phyloP scores from a whole-genome alignment of 306 rosid genomes.

The Lathyrus oleraceus region DNA sequence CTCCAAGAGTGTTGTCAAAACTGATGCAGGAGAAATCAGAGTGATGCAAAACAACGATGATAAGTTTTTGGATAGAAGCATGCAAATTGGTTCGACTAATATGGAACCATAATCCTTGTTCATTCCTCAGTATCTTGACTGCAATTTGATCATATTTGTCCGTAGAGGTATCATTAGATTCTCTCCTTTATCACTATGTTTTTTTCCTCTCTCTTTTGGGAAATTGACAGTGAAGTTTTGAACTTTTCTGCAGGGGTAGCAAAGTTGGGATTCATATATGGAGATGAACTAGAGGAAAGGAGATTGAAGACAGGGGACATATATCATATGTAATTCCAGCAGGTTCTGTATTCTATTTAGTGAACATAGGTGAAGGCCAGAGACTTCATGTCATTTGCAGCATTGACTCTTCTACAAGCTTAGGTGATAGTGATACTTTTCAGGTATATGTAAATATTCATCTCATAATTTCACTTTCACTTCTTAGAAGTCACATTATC shows the following conservation, averaged over 20 bases:
- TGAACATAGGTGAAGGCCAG: conserved; percentile 65
- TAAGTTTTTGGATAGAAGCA: conserved; percentile 41
- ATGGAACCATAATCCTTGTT: conserved; percentile 86
- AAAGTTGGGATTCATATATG: conserved; percentile 67
- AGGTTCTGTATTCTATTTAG: conserved; percentile 78
- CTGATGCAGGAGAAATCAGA: conserved; percentile 80
- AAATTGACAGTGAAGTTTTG: neutral
- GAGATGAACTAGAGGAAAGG: conserved; percentile 66
- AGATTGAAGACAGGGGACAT: conserved; percentile 68
- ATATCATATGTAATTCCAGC: conserved; percentile 69
- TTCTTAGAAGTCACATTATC: no score
- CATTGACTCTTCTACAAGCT: conserved; percentile 62
- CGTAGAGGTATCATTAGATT: conserved; percentile 48
- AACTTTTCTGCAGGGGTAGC: conserved; percentile 68
- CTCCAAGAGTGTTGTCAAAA: conserved; percentile 50
- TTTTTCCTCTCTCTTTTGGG: no score
- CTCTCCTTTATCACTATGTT: neutral
- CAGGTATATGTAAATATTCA: conserved; percentile 45
- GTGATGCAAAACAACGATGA: conserved; percentile 44
- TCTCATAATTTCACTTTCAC: neutral
- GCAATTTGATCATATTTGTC: conserved; percentile 67
- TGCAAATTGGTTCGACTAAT: conserved; percentile 76
- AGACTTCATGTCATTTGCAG: conserved; percentile 68
- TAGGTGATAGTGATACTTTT: conserved; percentile 55
- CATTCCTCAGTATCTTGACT: conserved; percentile 82